Evolutionary conservation across 1,284 basidiomycete species (phyloP).

Genomic region (Marasmius tenuissimus): DNA sequence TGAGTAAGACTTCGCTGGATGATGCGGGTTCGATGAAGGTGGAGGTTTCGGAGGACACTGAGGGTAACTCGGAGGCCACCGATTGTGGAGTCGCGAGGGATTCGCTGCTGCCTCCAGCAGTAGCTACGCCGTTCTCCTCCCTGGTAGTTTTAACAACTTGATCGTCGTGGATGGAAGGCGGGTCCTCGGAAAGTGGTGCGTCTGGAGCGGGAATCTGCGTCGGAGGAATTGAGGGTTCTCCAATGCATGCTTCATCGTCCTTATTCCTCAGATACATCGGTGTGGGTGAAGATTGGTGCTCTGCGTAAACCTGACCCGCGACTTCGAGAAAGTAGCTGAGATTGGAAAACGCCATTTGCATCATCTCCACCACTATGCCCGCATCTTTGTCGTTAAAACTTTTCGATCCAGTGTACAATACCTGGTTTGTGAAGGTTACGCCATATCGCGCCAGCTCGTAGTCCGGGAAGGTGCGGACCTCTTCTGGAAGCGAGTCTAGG

Average conservation of each 20-base stretch:
- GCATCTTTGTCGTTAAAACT: not conserved
- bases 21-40: not conserved
- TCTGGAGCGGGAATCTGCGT: not conserved
- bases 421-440: conserved; percentile 17
- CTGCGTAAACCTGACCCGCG: not conserved
- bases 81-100: too few species aligned
- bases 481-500: conserved; percentile 19
- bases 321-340: not conserved
- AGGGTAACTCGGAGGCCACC: too few species aligned
- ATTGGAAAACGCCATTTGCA: conserved; percentile 6
- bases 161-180: too few species aligned
- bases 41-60: not conserved
- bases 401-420: conserved; percentile 13
- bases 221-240: too few species aligned
- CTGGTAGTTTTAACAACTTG: too few species aligned
- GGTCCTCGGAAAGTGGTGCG: not conserved
- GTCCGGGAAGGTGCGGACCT: conserved; percentile 16
- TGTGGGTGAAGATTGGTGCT: not conserved
- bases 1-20: too few species aligned
- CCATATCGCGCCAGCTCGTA: conserved; percentile 20
- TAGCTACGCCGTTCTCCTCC: too few species aligned
- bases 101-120: too few species aligned
- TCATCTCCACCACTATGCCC: conserved; percentile 8
- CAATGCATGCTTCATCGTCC: not conserved
- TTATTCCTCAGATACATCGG: not conserved